Evolutionary conservation across 2,329 filamentous ascomycete species (phyloP).

Genomic region (Pseudogymnoascus sp.): DNA sequence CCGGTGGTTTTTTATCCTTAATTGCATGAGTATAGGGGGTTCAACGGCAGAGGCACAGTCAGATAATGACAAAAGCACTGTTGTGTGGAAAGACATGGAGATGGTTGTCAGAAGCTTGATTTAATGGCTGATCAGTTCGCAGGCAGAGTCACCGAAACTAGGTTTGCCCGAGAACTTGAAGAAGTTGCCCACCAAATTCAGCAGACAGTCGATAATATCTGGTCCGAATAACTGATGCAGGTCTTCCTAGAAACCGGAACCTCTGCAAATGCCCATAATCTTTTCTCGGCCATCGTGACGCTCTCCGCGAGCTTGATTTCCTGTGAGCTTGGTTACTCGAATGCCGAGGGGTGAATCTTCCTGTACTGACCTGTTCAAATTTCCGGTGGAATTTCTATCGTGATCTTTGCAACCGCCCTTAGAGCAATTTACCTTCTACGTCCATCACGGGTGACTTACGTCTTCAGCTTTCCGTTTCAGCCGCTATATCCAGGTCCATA

Average conservation of each 20-base stretch:
- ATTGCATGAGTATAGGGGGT: neutral
- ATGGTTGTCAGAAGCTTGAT: neutral
- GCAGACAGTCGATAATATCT: neutral
- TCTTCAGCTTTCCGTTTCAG: neutral
- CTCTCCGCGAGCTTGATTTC: neutral
- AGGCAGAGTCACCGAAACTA: neutral
- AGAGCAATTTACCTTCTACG: too few relatives aligned
- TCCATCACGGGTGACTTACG: neutral
- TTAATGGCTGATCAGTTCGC: neutral
- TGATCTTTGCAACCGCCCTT: neutral
- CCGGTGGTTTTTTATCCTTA: neutral
- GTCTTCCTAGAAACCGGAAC: neutral
- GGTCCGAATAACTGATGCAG: neutral
- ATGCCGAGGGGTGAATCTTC: neutral
- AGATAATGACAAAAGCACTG: constrained; percentile 48
- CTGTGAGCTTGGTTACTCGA: neutral
- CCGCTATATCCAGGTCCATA: too few relatives aligned
- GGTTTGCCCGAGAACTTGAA: neutral
- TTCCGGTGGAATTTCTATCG: neutral
- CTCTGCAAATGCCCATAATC: neutral
- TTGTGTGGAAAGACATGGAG: constrained; percentile 52
- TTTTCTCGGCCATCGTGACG: too few relatives aligned
- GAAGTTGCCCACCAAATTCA: neutral
- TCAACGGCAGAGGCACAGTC: constrained; percentile 55
- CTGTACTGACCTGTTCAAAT: neutral